Evolutionary conservation across 2,329 filamentous ascomycete genomes (phyloP).

Genomic region (Cytospora schulzeri): DNA sequence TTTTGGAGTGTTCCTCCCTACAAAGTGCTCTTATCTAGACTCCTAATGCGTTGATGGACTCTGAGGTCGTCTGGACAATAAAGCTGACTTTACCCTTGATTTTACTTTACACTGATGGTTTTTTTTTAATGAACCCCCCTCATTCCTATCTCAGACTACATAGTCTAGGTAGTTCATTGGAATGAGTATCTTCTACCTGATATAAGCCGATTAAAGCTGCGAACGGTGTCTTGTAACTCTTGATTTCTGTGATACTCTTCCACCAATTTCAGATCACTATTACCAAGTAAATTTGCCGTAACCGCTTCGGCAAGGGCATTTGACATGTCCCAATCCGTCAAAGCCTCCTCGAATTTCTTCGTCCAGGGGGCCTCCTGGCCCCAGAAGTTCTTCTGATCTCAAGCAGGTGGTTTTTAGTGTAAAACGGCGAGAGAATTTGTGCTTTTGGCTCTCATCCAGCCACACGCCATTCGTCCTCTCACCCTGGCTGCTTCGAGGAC

Average conservation of each 20-base stretch:
- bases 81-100: conserved; percentile 48
- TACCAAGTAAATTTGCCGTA: background rate
- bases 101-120: conserved; percentile 18
- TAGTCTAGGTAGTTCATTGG: conserved; percentile 47
- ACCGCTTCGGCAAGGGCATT: background rate
- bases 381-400: background rate
- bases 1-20: conserved; percentile 47
- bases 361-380: background rate
- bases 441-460: background rate
- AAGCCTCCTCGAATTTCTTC: background rate
- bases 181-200: conserved; percentile 27
- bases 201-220: background rate
- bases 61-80: conserved; percentile 56
- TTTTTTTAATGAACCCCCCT: conserved; percentile 22
- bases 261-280: background rate
- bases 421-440: background rate
- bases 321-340: background rate
- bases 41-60: conserved; percentile 46
- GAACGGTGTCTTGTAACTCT: background rate
- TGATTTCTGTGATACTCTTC: background rate
- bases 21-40: conserved; percentile 55
- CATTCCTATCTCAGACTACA: conserved; percentile 23
- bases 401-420: background rate
- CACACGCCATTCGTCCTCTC: background rate
- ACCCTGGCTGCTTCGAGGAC: conserved; percentile 10